Evolutionary conservation across 106 monocot genomes (phyloP), one percentile per base, ranked within the genome.

Genomic region (Triglochin maritima): DNA sequence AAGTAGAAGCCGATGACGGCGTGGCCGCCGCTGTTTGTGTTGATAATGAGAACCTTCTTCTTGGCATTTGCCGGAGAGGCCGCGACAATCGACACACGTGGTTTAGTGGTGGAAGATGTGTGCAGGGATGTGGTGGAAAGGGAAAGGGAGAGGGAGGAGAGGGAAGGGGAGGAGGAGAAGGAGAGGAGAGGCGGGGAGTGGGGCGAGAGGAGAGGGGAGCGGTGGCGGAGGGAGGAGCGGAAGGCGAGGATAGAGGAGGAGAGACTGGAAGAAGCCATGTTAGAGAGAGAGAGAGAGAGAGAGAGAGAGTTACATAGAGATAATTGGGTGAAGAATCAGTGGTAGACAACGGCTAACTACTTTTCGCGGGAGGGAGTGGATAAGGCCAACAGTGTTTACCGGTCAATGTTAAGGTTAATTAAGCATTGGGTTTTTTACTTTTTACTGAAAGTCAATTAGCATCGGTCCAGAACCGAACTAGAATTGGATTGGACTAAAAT

Each of bases 1-100:
- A 95, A 67, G 78, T 95, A 87, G 82, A 95, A 95, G 49, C 95
- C 95, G 68, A 95, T 95, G 47, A 95, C 85, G 17, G 95, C 95
- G 60, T 95, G 95, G 55, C 90, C 95, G 17, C 95, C 95, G 67
- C 95, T 85, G 79, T 87, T 80, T 54, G 90, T 85, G 77, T 95
- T 95, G 17, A 95, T 73, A 52, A 95, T 82, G 57, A 95, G 81
- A 9, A 85, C 87, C 67, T 59, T 87, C 83, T 90, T 90, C 87
- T 81, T 84, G 50, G 70, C 71, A 15, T 50, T 57, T 13, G 61
- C 60, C 10, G 53, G 43, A 17, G 41, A 59, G 7, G 17, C 66
- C 9, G 5, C 11, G 61, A 73, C n/a, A 41, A 56, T 42, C 29
- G 53, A 12, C 29, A 29, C 29, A 16, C 16, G 46, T 4, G 57